phyloP scores from a whole-genome alignment of 2,329 filamentous ascomycete genomes.

The Neopestalotiopsis sp. region DNA sequence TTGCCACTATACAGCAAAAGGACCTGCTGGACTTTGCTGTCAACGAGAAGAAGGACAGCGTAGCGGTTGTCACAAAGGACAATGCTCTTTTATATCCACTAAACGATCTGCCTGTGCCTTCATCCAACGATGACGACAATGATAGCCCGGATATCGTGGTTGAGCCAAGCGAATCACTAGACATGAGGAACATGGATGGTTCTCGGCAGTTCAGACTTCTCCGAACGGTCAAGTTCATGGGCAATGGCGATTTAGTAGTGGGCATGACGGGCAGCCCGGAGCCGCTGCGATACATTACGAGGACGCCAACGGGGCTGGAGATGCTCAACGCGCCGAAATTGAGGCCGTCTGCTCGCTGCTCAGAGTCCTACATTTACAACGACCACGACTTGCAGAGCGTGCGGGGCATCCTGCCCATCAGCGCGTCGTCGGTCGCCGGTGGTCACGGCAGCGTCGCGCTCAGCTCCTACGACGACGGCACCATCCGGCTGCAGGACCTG shows the following conservation, averaged over 20 bases:
- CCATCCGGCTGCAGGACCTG: conserved; percentile 55
- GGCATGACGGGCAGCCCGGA: conserved; percentile 47
- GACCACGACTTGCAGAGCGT: conserved; percentile 41
- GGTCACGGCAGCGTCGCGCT: conserved; percentile 49
- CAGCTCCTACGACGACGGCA: conserved; percentile 60
- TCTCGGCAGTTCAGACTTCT: conserved; percentile 33
- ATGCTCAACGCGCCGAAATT: conserved; percentile 42
- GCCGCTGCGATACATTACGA: conserved; percentile 51
- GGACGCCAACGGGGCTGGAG: conserved; percentile 52
- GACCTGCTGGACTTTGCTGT: conserved; percentile 45
- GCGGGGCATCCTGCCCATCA: conserved; percentile 53
- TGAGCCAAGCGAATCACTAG: conserved; percentile 27
- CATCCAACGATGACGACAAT: conserved; percentile 4
- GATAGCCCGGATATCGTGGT: conserved; percentile 22
- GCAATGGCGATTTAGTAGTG: conserved; percentile 49
- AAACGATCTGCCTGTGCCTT: conserved; percentile 21
- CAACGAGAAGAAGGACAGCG: conserved; percentile 28
- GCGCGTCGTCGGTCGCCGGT: conserved; percentile 35
- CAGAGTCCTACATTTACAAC: conserved; percentile 31
- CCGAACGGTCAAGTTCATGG: conserved; percentile 51
- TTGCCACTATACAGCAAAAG: conserved; percentile 25
- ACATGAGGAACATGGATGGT: conserved; percentile 26
- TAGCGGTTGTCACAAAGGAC: conserved; percentile 42
- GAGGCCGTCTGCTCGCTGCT: conserved; percentile 17
- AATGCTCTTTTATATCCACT: conserved; percentile 42